These are phyloP conservation scores for Oenanthe sinensis DNA, from an alignment of 129 eudicot species.

Conservation along the genomic window DNA sequence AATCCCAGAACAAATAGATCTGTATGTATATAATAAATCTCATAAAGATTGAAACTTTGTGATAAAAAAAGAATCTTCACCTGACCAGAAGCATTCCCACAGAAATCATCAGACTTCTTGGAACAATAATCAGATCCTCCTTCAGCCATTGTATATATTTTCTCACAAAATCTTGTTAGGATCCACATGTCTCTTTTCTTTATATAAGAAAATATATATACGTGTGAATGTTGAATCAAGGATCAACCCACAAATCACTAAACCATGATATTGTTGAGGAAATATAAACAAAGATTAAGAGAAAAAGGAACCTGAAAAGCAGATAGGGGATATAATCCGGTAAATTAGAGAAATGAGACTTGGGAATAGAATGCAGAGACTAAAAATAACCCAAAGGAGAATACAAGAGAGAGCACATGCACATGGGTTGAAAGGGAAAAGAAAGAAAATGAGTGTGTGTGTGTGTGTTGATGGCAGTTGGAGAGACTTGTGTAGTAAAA, in stretches of 20 bases:
- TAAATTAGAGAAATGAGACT: not conserved
- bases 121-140: constrained; percentile 92
- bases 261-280: not conserved
- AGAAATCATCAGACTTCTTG: constrained; percentile 69
- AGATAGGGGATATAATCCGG: constrained; percentile 19
- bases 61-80: constrained; percentile 14
- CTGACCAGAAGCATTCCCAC: constrained; percentile 60
- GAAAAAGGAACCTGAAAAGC: not conserved
- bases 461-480: not conserved
- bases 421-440: not conserved
- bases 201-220: not conserved
- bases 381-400: too few relatives aligned
- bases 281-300: not conserved
- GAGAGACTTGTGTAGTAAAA: not conserved
- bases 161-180: constrained; percentile 51
- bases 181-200: constrained; percentile 20
- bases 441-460: not conserved
- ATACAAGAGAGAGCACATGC: not conserved
- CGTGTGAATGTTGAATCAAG: not conserved
- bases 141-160: constrained; percentile 55
- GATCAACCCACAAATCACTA: not conserved
- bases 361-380: not conserved
- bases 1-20: not conserved
- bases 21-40: not conserved
- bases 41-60: not conserved